Conservation (phyloP, 164 flowering plant species). For the Magnolia kwangsiensis region DNA sequence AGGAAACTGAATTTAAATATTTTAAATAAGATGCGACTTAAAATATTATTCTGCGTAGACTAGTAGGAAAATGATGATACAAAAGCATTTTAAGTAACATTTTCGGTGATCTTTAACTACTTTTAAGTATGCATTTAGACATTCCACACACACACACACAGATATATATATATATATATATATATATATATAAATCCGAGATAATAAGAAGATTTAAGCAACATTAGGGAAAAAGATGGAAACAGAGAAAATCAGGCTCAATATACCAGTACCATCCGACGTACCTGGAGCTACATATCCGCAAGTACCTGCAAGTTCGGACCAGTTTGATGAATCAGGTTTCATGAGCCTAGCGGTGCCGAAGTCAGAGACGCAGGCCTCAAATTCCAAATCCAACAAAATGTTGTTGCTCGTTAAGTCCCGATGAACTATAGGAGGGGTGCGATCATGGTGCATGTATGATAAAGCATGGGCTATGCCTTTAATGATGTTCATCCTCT, state of each 20-base stretch:
- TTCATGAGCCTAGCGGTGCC: not conserved
- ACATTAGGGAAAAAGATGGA: not conserved
- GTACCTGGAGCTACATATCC: conserved; percentile 12
- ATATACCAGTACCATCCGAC: not conserved
- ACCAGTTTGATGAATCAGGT: conserved; percentile 7
- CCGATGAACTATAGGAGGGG: not conserved
- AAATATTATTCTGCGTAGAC: too few relatives aligned
- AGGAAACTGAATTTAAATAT: too few relatives aligned
- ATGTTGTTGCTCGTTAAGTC: not conserved
- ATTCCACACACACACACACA: too few relatives aligned
- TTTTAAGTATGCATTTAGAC: not conserved
- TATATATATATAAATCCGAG: not conserved
- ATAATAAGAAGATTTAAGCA: not conserved
- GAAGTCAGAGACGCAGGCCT: conserved; percentile 2
- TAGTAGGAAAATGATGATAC: too few relatives aligned
- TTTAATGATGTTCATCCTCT: conserved; percentile 1
- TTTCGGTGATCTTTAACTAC: not conserved
- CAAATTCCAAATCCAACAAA: not conserved
- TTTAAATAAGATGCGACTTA: too few relatives aligned
- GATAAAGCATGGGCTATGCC: not conserved
- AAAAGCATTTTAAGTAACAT: not conserved
- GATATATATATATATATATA: too few relatives aligned
- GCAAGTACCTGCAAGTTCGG: conserved; percentile 9
- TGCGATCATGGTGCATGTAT: conserved; percentile 2
- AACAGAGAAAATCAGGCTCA: not conserved